Evolutionary conservation across 768 basidiomycete genomes (phyloP).

Genomic region (Rossbeevera mucosa): DNA sequence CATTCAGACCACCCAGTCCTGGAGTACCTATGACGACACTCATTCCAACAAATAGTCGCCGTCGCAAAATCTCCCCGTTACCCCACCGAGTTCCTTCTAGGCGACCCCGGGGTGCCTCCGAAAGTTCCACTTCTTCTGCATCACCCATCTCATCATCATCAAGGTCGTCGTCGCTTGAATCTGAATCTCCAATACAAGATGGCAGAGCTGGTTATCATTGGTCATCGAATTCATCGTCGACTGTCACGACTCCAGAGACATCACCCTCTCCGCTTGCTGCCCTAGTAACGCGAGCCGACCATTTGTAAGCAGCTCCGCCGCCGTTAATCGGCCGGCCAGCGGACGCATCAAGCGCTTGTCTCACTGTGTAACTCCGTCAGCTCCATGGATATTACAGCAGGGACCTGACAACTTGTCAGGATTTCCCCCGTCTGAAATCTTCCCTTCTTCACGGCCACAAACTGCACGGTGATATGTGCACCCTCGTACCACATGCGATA

Average conservation of each 20-base stretch:
- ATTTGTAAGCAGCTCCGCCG: background rate
- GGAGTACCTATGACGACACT: constrained; percentile 13
- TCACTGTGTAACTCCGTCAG: too few relatives aligned
- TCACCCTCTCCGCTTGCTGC: background rate
- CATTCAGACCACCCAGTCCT: constrained; percentile 19
- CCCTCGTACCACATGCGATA: background rate
- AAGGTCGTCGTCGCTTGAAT: background rate
- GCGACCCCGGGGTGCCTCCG: background rate
- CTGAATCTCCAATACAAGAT: background rate
- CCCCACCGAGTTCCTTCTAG: constrained; percentile 25
- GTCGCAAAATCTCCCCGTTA: constrained; percentile 20
- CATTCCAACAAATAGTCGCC: background rate
- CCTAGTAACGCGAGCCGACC: background rate
- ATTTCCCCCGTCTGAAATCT: background rate
- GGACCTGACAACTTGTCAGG: background rate
- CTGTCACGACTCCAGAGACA: background rate
- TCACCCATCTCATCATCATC: background rate
- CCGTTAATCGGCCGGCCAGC: background rate
- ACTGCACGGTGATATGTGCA: background rate
- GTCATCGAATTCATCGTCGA: background rate
- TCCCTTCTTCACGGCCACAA: background rate
- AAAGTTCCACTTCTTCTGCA: background rate
- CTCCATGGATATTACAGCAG: too few relatives aligned
- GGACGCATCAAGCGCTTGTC: background rate
- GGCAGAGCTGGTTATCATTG: background rate